Evolutionary conservation across 2,329 filamentous ascomycete genomes (phyloP), one percentile per base, ranked within the genome.

Genomic region (Trichoderma sp.): DNA sequence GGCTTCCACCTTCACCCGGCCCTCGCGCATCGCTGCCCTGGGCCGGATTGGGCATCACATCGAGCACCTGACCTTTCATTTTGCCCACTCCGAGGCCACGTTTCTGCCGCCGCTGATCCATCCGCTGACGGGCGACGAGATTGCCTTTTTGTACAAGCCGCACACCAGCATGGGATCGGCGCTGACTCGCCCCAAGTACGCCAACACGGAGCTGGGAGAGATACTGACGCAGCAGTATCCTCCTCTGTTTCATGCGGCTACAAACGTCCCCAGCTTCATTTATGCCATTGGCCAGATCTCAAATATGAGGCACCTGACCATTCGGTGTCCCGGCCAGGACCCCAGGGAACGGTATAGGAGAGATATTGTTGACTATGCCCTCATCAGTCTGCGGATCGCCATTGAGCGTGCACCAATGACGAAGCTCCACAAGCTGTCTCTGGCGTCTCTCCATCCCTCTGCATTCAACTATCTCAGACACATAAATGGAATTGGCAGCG

Each of bases 21-120:
- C 89, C 37, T 86, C 87, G 70, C 87, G 91, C 60, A 84, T 95
- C 72, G 87, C 90, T 69, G 92, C 92, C 27, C 84, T 97, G 67
- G 86, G 89, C 69, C 86, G 91, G 69, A 89, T 97, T 73, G 93
- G 93, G 67, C 89, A 89, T 72, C 88, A 94, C 78, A 86, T 96
- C 73, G 89, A 92, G 78, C 90, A 90, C 68, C 83, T 97, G 64
- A 91, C 87, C 67, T 96, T 97, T 80, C 85, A 84, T 75, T 86
- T 96, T 72, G 86, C 92, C 32, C 92, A 96, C 79, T 88, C 87
- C 6, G 81, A 87, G n/a, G 87, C 91, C 64, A 95, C 92, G 50
- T 94, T 94, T 76, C 84, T 97, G 9, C 91, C 93, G 17, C 93
- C 93, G n/a, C 85, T 97, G 54, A 84, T 97, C 45, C 90, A 96